Conservation (phyloP, 805 yeast species). For the Yarrowia alimentaria region DNA sequence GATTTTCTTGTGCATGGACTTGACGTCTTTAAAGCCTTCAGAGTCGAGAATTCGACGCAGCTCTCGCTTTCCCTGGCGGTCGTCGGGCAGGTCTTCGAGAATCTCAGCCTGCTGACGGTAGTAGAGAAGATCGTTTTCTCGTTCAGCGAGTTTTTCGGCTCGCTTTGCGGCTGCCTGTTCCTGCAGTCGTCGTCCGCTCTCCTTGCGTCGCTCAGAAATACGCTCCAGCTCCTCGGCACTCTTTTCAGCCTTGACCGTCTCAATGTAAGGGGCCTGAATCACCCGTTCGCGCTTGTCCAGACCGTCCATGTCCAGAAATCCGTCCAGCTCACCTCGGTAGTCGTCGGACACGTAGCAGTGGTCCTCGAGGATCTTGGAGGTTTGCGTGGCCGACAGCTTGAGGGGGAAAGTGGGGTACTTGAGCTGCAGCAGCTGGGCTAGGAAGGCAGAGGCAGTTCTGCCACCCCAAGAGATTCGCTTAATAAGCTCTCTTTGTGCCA, state of each 20-base stretch:
- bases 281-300: slow-evolving; percentile 71
- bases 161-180: slow-evolving; percentile 88
- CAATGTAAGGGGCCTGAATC: slow-evolving; percentile 77
- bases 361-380: slow-evolving; percentile 65
- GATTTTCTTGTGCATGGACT: slow-evolving; percentile 67
- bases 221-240: slow-evolving; percentile 75
- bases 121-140: slow-evolving; percentile 76
- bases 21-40: slow-evolving; percentile 77
- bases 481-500: slow-evolving; percentile 61
- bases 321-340: slow-evolving; percentile 61
- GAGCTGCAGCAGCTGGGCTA: slow-evolving; percentile 53
- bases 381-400: slow-evolving; percentile 60
- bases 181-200: slow-evolving; percentile 83
- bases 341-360: slow-evolving; percentile 73
- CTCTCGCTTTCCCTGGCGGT: slow-evolving; percentile 49
- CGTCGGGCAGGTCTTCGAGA: slow-evolving; percentile 51
- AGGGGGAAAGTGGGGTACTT: slow-evolving; percentile 93
- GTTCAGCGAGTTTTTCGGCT: slow-evolving; percentile 72
- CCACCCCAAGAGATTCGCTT: slow-evolving; percentile 95
- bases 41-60: slow-evolving; percentile 55
- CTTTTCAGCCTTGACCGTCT: slow-evolving; percentile 60
- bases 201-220: slow-evolving; percentile 76
- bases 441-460: slow-evolving; percentile 60
- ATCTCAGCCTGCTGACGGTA: slow-evolving; percentile 46
- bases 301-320: slow-evolving; percentile 57